These are phyloP conservation scores for Solioccasus polychromus DNA, from an alignment of 768 basidiomycete genomes.

Conservation along the genomic window DNA sequence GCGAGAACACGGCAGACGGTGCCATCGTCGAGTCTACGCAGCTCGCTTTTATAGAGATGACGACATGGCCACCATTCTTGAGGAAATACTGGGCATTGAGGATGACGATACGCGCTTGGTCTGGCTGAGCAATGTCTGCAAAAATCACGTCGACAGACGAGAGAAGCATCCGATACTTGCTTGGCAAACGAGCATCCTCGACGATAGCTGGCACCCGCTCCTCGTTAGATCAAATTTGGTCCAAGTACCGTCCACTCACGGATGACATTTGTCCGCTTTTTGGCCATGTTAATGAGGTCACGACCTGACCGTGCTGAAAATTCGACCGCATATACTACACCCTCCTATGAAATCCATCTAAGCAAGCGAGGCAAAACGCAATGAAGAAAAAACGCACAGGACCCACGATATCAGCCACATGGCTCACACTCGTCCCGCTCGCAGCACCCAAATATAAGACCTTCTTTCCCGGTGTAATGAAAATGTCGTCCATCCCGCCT, in stretches of 20 bases:
- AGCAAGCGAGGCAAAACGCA: neutral
- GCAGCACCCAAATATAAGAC: conserved; percentile 98
- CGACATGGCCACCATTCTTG: conserved; percentile 86
- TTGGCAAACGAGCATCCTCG: conserved; percentile 95
- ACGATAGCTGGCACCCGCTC: conserved; percentile 68
- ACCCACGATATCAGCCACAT: conserved; percentile 98
- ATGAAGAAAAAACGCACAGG: conserved; percentile 57
- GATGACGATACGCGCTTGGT: conserved; percentile 95
- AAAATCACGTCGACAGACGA: conserved; percentile 97
- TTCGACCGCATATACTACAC: conserved; percentile 97
- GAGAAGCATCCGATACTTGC: conserved; percentile 96
- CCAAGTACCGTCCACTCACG: conserved; percentile 51
- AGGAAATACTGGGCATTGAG: conserved; percentile 95
- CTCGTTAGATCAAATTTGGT: neutral
- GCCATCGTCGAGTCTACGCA: conserved; percentile 97
- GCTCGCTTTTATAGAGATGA: conserved; percentile 98
- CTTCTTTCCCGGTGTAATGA: conserved; percentile 90
- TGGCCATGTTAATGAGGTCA: conserved; percentile 98
- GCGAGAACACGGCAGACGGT: conserved; percentile 85
- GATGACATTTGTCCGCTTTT: conserved; percentile 98
- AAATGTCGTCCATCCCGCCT: conserved; percentile 92
- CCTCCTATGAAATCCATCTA: conserved; percentile 56
- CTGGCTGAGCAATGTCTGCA: conserved; percentile 97
- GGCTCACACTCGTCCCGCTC: conserved; percentile 95
- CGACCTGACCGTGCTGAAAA: conserved; percentile 96